phyloP scores from a whole-genome alignment of 164 flowering plant species.

The Umbellularia californica region DNA sequence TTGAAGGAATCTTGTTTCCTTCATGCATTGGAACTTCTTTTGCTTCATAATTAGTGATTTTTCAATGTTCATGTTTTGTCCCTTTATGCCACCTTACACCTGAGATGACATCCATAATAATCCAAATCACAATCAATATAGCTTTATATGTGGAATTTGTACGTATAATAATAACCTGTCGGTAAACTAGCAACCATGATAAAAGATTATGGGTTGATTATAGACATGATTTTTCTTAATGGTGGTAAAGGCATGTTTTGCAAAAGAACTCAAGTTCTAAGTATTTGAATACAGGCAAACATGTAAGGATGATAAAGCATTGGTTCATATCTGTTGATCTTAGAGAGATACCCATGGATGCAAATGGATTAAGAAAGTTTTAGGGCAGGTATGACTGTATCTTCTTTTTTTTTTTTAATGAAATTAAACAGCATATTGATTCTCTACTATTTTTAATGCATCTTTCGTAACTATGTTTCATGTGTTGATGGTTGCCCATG shows the following conservation, averaged over 20 bases:
- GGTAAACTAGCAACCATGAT: not conserved
- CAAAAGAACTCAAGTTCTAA: conserved; percentile 3
- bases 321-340: conserved; percentile 5
- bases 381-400: not conserved
- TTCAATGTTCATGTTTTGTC: not conserved
- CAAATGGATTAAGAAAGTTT: conserved; percentile 1
- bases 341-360: conserved; percentile 5
- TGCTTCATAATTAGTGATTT: conserved; percentile 8
- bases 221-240: not conserved
- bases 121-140: conserved; percentile 2
- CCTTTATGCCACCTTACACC: not conserved
- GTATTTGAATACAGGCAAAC: conserved; percentile 2
- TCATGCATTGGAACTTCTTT: conserved; percentile 15
- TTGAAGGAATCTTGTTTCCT: conserved; percentile 22
- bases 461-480: too few species aligned
- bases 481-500: too few species aligned
- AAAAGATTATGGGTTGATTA: not conserved
- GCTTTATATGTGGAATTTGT: conserved; percentile 5
- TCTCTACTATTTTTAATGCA: too few species aligned
- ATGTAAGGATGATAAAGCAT: conserved; percentile 7
- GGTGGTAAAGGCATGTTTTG: not conserved
- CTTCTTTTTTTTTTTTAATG: too few species aligned
- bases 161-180: not conserved
- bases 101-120: conserved; percentile 10
- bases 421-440: too few species aligned